A percentile compares a stretch with the other conserved stretches of the same genome.
phyloP scores from a whole-genome alignment of 352 stramenopile species.

The Phytopythium kandeliae region DNA sequence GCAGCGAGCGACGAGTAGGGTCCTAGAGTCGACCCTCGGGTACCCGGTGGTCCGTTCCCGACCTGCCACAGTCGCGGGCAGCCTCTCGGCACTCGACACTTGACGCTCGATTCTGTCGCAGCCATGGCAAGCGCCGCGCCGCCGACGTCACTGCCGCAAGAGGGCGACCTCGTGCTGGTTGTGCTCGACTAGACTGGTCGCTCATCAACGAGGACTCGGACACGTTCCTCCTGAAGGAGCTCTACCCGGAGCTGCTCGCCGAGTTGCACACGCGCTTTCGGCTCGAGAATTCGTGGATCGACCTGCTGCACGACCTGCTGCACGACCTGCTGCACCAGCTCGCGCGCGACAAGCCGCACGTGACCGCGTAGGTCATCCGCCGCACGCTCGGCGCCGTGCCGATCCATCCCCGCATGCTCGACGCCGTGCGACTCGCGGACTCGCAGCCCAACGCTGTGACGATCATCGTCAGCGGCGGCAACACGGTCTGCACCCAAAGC shows the following conservation, averaged over 20 bases:
- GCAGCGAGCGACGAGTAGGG: too few relatives aligned
- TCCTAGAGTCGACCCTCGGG: too few relatives aligned
- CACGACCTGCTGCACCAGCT: conserved; percentile 41
- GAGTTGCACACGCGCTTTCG: conserved; percentile 20
- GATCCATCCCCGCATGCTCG: conserved; percentile 60
- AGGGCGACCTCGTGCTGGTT: conserved; percentile 33
- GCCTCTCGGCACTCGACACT: too few relatives aligned
- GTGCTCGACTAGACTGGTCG: conserved; percentile 86
- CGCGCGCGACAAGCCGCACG: conserved; percentile 26
- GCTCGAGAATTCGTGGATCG: conserved; percentile 41
- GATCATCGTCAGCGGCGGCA: conserved; percentile 24
- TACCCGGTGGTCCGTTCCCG: too few relatives aligned
- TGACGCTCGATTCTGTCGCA: too few relatives aligned
- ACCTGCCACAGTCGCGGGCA: too few relatives aligned
- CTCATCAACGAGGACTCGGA: conserved; percentile 83
- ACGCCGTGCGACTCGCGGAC: conserved; percentile 45
- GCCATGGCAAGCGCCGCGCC: background rate
- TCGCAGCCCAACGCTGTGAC: conserved; percentile 33
- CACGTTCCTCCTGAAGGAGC: conserved; percentile 61
- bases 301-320: conserved; percentile 72
- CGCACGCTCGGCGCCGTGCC: conserved; percentile 43
- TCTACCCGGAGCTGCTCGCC: conserved; percentile 52
- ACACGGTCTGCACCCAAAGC: conserved; percentile 74
- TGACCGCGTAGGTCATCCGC: conserved; percentile 30
- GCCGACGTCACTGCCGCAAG: too few relatives aligned